Conservation (phyloP, 2,329 filamentous ascomycete species). For the Aaosphaeria arxii region DNA sequence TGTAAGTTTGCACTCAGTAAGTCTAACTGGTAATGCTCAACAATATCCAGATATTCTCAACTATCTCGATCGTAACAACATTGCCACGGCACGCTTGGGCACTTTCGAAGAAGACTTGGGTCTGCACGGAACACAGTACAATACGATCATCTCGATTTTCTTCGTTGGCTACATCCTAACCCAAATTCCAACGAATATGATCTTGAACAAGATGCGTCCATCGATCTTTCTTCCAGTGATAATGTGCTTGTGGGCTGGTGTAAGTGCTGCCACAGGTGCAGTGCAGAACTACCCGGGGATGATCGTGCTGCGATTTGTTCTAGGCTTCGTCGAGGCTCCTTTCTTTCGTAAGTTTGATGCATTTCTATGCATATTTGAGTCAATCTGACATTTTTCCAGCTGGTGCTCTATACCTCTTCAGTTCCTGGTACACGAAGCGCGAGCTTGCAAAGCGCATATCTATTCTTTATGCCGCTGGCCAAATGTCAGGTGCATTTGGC, state of each 20-base stretch:
- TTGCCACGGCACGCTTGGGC: constrained; percentile 31
- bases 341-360: constrained; percentile 17
- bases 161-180: constrained; percentile 1
- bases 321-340: constrained; percentile 6
- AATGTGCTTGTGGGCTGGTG: constrained; percentile 2
- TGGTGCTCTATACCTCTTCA: constrained; percentile 3
- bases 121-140: constrained; percentile 30
- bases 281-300: constrained; percentile 2
- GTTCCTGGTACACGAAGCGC: constrained; percentile 1
- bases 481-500: constrained; percentile 2
- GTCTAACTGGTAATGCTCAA: background rate
- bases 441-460: constrained; percentile 1
- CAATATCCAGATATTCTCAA: constrained; percentile 30
- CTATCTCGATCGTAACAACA: constrained; percentile 32
- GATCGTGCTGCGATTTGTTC: constrained; percentile 3
- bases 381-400: background rate
- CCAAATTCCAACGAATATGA: constrained; percentile 4
- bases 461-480: constrained; percentile 2
- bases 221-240: constrained; percentile 1
- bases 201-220: constrained; percentile 2
- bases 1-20: background rate
- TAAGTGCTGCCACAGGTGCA: constrained; percentile 1
- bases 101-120: constrained; percentile 29
- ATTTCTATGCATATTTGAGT: too few relatives aligned
- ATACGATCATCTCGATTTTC: constrained; percentile 38